A percentile compares a stretch with the other conserved stretches of the same genome.
Conservation (phyloP, 345 rosid genomes). For the Hirschfeldia incana region DNA sequence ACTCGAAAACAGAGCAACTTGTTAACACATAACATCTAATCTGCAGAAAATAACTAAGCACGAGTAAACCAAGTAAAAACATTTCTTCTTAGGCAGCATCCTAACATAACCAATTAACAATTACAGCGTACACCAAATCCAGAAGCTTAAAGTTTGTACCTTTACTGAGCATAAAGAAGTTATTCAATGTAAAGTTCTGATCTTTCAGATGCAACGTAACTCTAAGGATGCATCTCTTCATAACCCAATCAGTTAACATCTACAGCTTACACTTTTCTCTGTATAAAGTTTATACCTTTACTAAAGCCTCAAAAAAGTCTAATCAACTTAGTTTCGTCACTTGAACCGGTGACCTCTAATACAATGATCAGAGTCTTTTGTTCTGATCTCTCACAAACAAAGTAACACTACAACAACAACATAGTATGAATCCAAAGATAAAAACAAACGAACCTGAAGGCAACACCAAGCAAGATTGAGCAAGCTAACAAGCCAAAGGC, state of each 20-base stretch:
- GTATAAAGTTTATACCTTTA: no score
- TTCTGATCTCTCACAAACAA: neutral
- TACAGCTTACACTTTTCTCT: no score
- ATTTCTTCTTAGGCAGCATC: neutral
- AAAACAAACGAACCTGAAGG: conserved; percentile 60
- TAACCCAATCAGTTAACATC: no score
- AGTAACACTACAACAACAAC: neutral
- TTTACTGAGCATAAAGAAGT: neutral
- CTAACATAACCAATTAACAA: neutral
- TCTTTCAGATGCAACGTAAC: conserved; percentile 2
- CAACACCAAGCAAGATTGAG: conserved; percentile 90
- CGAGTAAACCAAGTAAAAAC: neutral
- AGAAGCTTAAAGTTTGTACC: neutral
- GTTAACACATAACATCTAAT: neutral
- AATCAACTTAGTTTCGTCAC: no score
- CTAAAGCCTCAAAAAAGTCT: no score
- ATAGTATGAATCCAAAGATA: neutral
- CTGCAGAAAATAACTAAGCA: neutral
- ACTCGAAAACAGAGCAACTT: neutral
- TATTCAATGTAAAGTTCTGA: conserved; percentile 4
- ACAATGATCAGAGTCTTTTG: neutral
- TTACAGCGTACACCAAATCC: neutral
- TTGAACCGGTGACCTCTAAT: neutral
- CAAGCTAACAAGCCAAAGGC: conserved; percentile 92
- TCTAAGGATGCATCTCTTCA: no score